A percentile compares a stretch with the other conserved stretches of the same genome.
Evolutionary conservation across 1,284 basidiomycete genomes (phyloP).

Genomic region (Trametes pubescens): DNA sequence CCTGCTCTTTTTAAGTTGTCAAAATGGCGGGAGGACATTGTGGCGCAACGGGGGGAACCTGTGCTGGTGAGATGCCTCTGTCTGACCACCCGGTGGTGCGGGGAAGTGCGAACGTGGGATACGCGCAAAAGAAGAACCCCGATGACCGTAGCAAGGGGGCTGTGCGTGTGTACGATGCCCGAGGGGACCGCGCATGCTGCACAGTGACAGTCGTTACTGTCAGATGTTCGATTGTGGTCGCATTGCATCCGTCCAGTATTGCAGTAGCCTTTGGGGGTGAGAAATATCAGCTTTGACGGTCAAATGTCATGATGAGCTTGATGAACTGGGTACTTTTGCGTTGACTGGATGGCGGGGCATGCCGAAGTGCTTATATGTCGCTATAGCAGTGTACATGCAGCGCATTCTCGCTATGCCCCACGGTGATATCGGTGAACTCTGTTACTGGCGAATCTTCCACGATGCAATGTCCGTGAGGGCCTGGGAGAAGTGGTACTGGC

Average conservation of each 20-base stretch:
- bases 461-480: neutral
- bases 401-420: neutral
- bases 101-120: neutral
- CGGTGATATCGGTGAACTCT: slow-evolving; percentile 6
- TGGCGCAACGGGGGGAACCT: slow-evolving; percentile 1
- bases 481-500: neutral
- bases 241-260: slow-evolving; percentile 1
- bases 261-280: slow-evolving; percentile 15
- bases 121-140: neutral
- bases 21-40: neutral
- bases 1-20: slow-evolving; percentile 10
- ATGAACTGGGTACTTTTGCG: neutral
- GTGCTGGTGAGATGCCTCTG: slow-evolving; percentile 15
- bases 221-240: neutral
- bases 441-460: neutral
- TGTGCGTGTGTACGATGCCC: slow-evolving; percentile 2
- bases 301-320: slow-evolving; percentile 9
- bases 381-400: neutral
- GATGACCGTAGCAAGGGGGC: slow-evolving; percentile 18
- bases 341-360: neutral
- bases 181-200: neutral
- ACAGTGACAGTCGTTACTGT: neutral
- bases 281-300: slow-evolving; percentile 15
- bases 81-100: neutral
- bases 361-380: too few relatives aligned